These are phyloP conservation scores for Starmerella geochares DNA, from an alignment of 805 yeast genomes.

Conservation along the genomic window DNA sequence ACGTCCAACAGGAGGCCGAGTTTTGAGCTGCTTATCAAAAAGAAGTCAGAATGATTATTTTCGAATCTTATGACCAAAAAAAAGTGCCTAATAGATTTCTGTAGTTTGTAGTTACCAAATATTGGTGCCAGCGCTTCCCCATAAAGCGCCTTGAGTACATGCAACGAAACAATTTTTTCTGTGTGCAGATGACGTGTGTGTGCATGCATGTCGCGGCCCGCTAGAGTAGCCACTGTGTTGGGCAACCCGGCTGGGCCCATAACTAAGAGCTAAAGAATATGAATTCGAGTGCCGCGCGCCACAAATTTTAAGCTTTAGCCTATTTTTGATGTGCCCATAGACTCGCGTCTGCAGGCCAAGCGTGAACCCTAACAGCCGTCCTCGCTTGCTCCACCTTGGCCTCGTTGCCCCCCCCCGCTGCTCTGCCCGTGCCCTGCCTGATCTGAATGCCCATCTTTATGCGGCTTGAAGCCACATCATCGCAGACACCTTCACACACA, in stretches of 20 bases:
- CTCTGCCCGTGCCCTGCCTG: background rate
- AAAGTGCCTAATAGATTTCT: background rate
- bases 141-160: no score
- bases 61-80: background rate
- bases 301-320: no score
- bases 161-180: no score
- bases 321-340: background rate
- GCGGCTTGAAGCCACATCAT: background rate
- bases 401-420: conserved; percentile 1
- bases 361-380: background rate
- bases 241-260: no score
- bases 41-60: background rate
- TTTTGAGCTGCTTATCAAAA: no score
- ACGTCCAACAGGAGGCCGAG: conserved; percentile 13
- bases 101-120: background rate
- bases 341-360: background rate
- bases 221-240: no score
- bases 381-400: background rate
- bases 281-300: no score
- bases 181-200: no score
- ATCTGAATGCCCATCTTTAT: background rate
- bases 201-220: no score
- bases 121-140: no score
- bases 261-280: no score
- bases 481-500: no score